A percentile compares a stretch with the other conserved stretches of the same genome.
Evolutionary conservation across 1,139 yeast genomes (phyloP).

Genomic region (Hansenula lynferdii): DNA sequence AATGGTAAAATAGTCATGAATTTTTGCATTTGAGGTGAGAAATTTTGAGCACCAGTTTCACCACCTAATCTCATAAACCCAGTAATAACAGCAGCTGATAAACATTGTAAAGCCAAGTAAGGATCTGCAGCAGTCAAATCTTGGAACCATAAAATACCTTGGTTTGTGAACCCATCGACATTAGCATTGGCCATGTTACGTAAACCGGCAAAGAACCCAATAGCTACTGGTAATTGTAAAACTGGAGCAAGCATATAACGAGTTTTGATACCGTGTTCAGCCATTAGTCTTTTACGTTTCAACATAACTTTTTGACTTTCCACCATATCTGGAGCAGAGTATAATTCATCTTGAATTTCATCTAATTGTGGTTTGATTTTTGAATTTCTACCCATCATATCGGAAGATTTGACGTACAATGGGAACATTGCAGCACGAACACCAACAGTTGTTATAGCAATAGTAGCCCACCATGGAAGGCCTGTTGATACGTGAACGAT

Average conservation of each 20-base stretch:
- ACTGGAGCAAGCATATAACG: conserved; percentile 70
- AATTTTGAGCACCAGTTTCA: conserved; percentile 78
- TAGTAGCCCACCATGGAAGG: conserved; percentile 97
- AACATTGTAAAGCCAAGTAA: conserved; percentile 77
- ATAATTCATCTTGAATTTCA: conserved; percentile 37
- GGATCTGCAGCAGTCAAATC: conserved; percentile 87
- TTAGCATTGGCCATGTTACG: conserved; percentile 83
- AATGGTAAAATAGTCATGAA: conserved; percentile 72
- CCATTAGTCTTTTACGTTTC: conserved; percentile 60
- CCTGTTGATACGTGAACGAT: conserved; percentile 83
- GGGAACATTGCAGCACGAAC: conserved; percentile 75
- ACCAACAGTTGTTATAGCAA: conserved; percentile 64
- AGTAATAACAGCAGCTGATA: conserved; percentile 79
- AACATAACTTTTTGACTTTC: conserved; percentile 59
- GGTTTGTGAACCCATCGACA: conserved; percentile 73
- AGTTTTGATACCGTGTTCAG: conserved; percentile 67
- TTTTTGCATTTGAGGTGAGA: conserved; percentile 69
- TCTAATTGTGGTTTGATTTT: conserved; percentile 79
- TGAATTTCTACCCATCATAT: conserved; percentile 75
- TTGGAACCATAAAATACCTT: conserved; percentile 81
- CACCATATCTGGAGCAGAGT: conserved; percentile 34
- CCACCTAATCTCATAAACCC: conserved; percentile 82
- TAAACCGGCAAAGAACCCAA: conserved; percentile 85
- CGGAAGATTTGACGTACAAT: conserved; percentile 74
- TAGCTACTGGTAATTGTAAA: conserved; percentile 75